Evolutionary conservation across 768 basidiomycete genomes (phyloP), one percentile per base, ranked within the genome.

Genomic region (Hericium rajendrae): DNA sequence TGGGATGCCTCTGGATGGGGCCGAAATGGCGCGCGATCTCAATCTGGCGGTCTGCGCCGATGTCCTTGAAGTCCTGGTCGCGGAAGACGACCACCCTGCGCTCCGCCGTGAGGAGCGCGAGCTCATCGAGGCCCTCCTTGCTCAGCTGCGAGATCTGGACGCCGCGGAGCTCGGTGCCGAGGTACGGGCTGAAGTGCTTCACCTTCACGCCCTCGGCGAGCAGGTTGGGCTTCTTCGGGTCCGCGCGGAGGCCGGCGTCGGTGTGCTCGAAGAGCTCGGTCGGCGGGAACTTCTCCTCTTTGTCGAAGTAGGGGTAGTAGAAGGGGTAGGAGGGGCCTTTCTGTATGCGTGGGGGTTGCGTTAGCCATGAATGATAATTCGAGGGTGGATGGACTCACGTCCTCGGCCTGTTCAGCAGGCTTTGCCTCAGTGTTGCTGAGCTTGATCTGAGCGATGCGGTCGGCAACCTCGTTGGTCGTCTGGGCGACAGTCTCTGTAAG

Each of bases 1-100:
- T 66, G 6, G 69, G 69, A 57, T 70, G 69, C 4, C 60, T n/a
- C 53, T 69, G 66, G 53, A 67, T 67, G 26, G 65, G 68, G 3
- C 65, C 64, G 40, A 66, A 67, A 51, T 67, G 67, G 22, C 67
- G 62, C 8, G 77, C 76, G 38, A 81, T 74, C 63, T 77, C 80
- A 58, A 81, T 76, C 60, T 81, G 81, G 56, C 71, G 67, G 41
- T 82, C 80, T 8, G 78, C 72, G 1, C 70, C 69, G 20, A 82
- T 59, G 59, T 81, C 80, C 68, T 81, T 82, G 70, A 83, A 82
- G 66, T 83, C 78, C 60, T 83, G 82, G 67, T 83, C 76, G 22
- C 81, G 75, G 74, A 82, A 81, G 5, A 81, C 51, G 11, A 83
- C 65, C 39, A 82, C 72, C 67, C 79, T 81, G 50, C 79, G 66